A percentile compares a stretch with the other conserved stretches of the same genome.
These are phyloP conservation scores for Diutina rugosa DNA, from an alignment of 1,139 yeast species.

Conservation along the genomic window DNA sequence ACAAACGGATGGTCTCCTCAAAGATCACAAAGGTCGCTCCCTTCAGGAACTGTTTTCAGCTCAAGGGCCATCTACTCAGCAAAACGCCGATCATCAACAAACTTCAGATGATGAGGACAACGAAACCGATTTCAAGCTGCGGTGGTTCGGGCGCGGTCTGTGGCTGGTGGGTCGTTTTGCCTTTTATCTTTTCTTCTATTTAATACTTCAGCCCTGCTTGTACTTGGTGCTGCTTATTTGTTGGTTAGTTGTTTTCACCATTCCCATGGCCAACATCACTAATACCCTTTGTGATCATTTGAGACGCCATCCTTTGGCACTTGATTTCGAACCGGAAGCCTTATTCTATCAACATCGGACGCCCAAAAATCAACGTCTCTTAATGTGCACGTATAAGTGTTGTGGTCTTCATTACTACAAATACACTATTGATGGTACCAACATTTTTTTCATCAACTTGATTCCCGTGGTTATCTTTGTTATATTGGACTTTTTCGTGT, in stretches of 20 bases:
- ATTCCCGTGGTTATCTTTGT: conserved; percentile 72
- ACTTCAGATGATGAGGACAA: conserved; percentile 13
- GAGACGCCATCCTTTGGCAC: conserved; percentile 83
- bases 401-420: conserved; percentile 89
- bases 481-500: conserved; percentile 60
- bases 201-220: conserved; percentile 57
- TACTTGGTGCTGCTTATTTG: conserved; percentile 43
- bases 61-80: neutral
- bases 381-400: conserved; percentile 82
- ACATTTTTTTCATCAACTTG: conserved; percentile 80
- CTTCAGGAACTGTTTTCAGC: conserved; percentile 14
- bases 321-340: conserved; percentile 53
- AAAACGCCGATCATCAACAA: conserved; percentile 4
- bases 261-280: conserved; percentile 82
- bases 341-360: conserved; percentile 25
- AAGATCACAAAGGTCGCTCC: conserved; percentile 33
- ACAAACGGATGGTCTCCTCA: conserved; percentile 22
- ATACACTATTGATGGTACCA: conserved; percentile 93
- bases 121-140: conserved; percentile 27
- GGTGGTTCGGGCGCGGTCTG: conserved; percentile 85
- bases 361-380: conserved; percentile 26
- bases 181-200: conserved; percentile 65
- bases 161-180: conserved; percentile 81
- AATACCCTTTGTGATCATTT: conserved; percentile 53
- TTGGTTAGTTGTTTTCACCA: conserved; percentile 80